These are phyloP conservation scores for Cotoneaster glaucophyllus DNA, from an alignment of 306 rosid genomes.

Conservation along the genomic window DNA sequence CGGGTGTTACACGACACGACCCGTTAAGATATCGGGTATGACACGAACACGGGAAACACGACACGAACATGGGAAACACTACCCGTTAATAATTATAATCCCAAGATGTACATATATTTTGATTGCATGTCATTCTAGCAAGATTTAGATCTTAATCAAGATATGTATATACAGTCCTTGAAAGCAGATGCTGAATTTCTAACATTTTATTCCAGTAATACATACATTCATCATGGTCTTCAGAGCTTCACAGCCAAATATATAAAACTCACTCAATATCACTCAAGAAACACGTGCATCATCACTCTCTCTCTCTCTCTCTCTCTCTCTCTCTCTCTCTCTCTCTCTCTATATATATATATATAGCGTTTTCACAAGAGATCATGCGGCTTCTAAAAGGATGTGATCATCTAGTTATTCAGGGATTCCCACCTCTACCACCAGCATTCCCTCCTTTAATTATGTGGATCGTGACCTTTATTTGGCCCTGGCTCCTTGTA, in stretches of 20 bases:
- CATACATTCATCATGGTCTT: not conserved
- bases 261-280: not conserved
- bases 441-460: constrained; percentile 18
- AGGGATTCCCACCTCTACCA: constrained; percentile 9
- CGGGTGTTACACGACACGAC: too few relatives aligned
- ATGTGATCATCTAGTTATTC: not conserved
- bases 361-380: not conserved
- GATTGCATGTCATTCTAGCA: too few relatives aligned
- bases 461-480: constrained; percentile 35
- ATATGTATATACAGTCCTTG: too few relatives aligned
- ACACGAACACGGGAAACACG: too few relatives aligned
- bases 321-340: not conserved
- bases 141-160: too few relatives aligned
- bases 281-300: not conserved
- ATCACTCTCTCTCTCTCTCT: not conserved
- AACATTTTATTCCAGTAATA: not conserved
- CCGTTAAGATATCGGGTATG: too few relatives aligned
- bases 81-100: too few relatives aligned
- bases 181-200: not conserved
- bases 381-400: not conserved
- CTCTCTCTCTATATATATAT: not conserved
- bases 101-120: too few relatives aligned
- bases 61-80: too few relatives aligned
- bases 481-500: constrained; percentile 44
- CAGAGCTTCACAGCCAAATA: not conserved